Evolutionary conservation across 2,329 filamentous ascomycete species (phyloP).

Genomic region (Phaeosphaeriaceae sp.): DNA sequence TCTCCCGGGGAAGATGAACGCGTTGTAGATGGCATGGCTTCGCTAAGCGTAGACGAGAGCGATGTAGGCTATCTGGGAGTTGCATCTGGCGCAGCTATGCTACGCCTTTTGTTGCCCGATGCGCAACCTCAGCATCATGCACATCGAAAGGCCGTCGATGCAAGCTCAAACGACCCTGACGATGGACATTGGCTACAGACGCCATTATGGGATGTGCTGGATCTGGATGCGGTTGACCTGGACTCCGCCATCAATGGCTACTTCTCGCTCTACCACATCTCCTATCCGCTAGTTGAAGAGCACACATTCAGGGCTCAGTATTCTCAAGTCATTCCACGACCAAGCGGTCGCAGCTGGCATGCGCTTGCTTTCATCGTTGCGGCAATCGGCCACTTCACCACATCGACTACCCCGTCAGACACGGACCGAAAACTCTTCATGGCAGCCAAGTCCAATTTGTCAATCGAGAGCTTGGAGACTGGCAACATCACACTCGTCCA

Average conservation of each 20-base stretch:
- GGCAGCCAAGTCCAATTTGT: slow-evolving; percentile 55
- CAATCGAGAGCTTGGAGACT: slow-evolving; percentile 57
- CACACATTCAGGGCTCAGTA: slow-evolving; percentile 54
- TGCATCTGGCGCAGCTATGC: not conserved
- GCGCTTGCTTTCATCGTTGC: slow-evolving; percentile 48
- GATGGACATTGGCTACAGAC: not conserved
- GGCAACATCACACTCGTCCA: slow-evolving; percentile 59
- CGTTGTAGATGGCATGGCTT: not conserved
- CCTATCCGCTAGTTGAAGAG: slow-evolving; percentile 58
- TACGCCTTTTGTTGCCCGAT: not conserved
- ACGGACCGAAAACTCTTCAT: slow-evolving; percentile 56
- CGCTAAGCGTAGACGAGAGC: not conserved
- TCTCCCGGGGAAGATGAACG: not conserved
- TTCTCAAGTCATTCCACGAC: slow-evolving; percentile 49
- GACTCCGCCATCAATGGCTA: slow-evolving; percentile 48
- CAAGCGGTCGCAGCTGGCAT: slow-evolving; percentile 54
- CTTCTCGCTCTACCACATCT: slow-evolving; percentile 56
- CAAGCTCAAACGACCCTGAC: not conserved
- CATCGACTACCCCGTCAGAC: slow-evolving; percentile 50
- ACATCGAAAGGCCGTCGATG: not conserved
- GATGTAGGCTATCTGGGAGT: not conserved
- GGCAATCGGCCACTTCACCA: slow-evolving; percentile 55
- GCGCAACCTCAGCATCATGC: not conserved
- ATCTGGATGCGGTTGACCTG: not conserved
- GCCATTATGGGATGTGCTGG: not conserved